Percentiles rank a stretch among this genome's conserved stretches.
Evolutionary conservation across 2,329 filamentous ascomycete species (phyloP).

Genomic region (Pseudocercospora fijiensis): DNA sequence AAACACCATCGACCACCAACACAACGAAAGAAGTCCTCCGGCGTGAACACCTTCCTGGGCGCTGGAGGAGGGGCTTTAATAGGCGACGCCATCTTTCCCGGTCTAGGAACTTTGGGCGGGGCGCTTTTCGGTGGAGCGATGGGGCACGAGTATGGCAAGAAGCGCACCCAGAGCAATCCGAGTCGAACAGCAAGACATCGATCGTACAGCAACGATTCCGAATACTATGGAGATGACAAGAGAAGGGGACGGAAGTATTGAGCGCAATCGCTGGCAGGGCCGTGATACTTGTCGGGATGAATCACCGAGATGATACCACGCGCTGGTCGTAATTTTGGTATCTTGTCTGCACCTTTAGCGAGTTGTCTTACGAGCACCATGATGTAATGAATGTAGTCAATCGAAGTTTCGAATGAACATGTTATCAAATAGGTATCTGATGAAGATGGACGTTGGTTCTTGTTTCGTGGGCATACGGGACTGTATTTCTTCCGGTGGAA

Average conservation of each 20-base stretch:
- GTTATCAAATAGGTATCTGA: background rate
- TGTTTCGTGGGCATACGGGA: background rate
- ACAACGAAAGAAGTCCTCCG: conserved; percentile 27
- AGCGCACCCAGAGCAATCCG: conserved; percentile 28
- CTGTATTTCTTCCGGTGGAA: background rate
- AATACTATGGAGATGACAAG: conserved; percentile 25
- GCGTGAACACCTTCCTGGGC: conserved; percentile 45
- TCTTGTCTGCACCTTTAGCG: background rate
- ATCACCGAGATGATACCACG: background rate
- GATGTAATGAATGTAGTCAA: conserved; percentile 1
- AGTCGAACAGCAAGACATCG: conserved; percentile 14
- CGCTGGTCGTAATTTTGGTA: conserved; percentile 17
- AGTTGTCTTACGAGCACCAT: background rate
- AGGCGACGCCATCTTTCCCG: conserved; percentile 48
- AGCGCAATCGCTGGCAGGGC: background rate
- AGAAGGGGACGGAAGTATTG: conserved; percentile 26
- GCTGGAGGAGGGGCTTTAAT: conserved; percentile 47
- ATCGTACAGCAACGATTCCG: conserved; percentile 23
- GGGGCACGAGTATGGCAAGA: conserved; percentile 44
- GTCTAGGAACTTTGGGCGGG: conserved; percentile 42
- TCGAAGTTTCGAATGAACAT: background rate
- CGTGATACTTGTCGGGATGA: background rate
- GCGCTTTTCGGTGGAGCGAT: conserved; percentile 46
- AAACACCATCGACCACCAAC: conserved; percentile 24
- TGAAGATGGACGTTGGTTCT: background rate